Base-by-base conservation (phyloP, 305 asterid species). In the Fraxinus sp. region DNA sequence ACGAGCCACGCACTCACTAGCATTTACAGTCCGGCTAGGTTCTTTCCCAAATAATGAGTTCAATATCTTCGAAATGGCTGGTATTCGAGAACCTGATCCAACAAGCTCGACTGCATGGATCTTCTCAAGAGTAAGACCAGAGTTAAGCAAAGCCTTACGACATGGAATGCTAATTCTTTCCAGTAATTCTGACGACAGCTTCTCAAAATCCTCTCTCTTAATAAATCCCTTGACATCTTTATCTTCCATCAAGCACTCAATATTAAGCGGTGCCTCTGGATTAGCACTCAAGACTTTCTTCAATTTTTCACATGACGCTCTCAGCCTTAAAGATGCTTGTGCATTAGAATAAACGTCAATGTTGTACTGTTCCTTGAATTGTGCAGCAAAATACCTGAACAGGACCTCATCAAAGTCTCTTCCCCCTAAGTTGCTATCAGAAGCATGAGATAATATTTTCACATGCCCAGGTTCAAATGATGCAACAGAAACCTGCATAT, bases 221-320 rank as follows among this genome's bases (percentile, higher is more conserved):
- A 96, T 91, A 88, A 86, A 88, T 76, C 98, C 99, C 86, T 86
- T 91, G 64, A 96, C 98, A 83, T 96, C 99, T 87, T 94, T 93
- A 89, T 96, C 99, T 77, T 93, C 99, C 98, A 96, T 96, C 90
- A 96, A 89, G 88, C 99, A 96, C 87, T 96, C 99, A 46, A 96
- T 91, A 87, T 87, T 94, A 76, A 96, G 92, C 2, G 91, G 98
- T 37, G 97, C 98, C 91, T 96, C 98, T n/a, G 97, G 86, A 82
- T 96, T 96, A 59, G 99, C 99, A 89, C 99, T 96, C 93, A 96
- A 91, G 66, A 96, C 94, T 86, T 94, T 96, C 93, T 96, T 96
- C 89, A 96, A 85, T 85, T 94, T 96, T 90, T 96, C 99, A 83
- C 99, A 94, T 10, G 99, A 80, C 10, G 93, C 91, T 90, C 98